Evolutionary conservation across 2,329 filamentous ascomycete species (phyloP), one percentile per base, ranked within the genome.

Genomic region (Pestalotiopsis sp.): DNA sequence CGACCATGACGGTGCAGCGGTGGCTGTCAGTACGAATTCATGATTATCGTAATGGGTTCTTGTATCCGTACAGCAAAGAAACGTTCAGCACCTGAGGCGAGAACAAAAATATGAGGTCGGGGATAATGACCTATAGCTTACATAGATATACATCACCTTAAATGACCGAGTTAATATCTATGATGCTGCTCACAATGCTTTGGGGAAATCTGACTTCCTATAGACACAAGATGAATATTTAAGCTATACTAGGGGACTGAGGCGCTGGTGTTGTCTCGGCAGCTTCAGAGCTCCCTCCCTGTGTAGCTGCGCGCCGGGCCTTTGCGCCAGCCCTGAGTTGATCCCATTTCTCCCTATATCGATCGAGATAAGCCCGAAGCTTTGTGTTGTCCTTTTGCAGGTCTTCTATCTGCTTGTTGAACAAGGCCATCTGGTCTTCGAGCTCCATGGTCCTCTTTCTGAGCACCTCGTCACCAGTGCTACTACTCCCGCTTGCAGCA

Each of bases 311-410:
- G 59, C 82, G 78, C 59, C 88, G 79, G 5, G 88, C 88, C 78
- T 90, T 90, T 63, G 87, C 88, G 0, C 87, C 87, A 0, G 88
- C 88, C 75, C 89, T 90, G 58, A 90, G 79, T 76, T 86, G 82
- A 73, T 90, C 87, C 88, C 88, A 90, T 74, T 87, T 86, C 70
- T 89, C 87, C 17, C 87, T 81, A 72, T 90, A 90, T 75, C 87
- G 87, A 63, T 84, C 81, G 66, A 90, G 76, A 69, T 87, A 89
- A 74, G 85, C 84, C 70, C 87, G 82, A 77, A 86, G 84, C 73
- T 86, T 88, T 39, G 81, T 82, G 65, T 89, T 85, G 67, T 88
- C 87, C 76, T 83, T 85, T 82, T 98, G 89, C 62, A 93, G 82
- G 61, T 86, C 86, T 62, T 92, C 89, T 73, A 91, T 86, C 71